Evolutionary conservation across 371 early-diverging fungal genomes (phyloP), one percentile per base, ranked within the genome.

Genomic region (Mucor plumbeus): DNA sequence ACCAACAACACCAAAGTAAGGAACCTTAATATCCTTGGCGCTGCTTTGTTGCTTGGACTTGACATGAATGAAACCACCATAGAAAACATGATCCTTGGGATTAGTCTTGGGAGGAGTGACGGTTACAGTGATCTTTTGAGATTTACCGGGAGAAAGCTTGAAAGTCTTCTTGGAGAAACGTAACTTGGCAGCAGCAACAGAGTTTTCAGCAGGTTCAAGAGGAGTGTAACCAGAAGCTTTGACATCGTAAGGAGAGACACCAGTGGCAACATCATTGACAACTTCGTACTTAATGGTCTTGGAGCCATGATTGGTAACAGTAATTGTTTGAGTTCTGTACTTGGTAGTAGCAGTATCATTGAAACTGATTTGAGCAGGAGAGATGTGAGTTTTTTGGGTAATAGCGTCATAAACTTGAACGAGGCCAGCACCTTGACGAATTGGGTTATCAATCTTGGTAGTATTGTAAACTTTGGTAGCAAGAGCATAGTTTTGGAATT

Each of bases 401-500:
- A 92, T 75, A 39, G 94, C 82, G 65, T 85, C 76, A 66, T 81
- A 78, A 56, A 88, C 76, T 73, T 93, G 84, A 58, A 94, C 78
- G 26, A 94, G 77, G 43, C 94, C 94, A 56, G 91, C 85, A 41
- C 94, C 94, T 73, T 91, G 89, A 21, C 76, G 69, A 26, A 75
- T 63, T 63, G 80, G 75, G 62, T 74, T 70, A 14, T 80, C 63
- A 56, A 71, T 71, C 5, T 59, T 26, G 17, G 54, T 36, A 15
- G 60, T 26, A 19, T 63, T 55, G 44, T 44, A 58, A 6, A 69
- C 60, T 11, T 56, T 43, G 13, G 44, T 36, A 14, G 63, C 39
- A 8, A 44, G 21, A n/a, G 85, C 88, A 36, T 78, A 79, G 74
- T 88, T 92, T 61, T 83, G 77, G 67, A 83, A 75, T 50, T 78